Evolutionary conservation across 495 filamentous ascomycete species (phyloP).

Genomic region (Hypoxylon fuscum): DNA sequence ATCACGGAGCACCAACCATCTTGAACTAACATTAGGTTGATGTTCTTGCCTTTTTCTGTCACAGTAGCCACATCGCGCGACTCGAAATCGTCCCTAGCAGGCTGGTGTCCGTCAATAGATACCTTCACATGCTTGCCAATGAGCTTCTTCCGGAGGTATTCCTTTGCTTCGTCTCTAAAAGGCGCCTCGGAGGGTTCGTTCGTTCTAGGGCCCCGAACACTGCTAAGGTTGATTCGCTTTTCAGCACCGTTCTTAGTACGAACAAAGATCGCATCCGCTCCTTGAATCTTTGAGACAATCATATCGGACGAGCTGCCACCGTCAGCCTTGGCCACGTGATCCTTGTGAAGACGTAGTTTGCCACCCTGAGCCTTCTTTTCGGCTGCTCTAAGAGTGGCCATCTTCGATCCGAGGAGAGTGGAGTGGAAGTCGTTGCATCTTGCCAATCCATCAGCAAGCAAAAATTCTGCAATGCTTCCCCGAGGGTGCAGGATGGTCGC

Average conservation of each 20-base stretch:
- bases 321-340: constrained; percentile 70
- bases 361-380: constrained; percentile 84
- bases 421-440: constrained; percentile 95
- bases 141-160: constrained; percentile 89
- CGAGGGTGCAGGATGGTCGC: constrained; percentile 83
- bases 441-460: constrained; percentile 87
- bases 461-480: constrained; percentile 88
- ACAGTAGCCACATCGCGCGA: constrained; percentile 94
- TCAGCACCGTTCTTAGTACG: constrained; percentile 84
- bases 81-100: constrained; percentile 89
- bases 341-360: constrained; percentile 79
- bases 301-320: constrained; percentile 73
- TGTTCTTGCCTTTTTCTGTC: constrained; percentile 82
- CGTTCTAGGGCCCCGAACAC: constrained; percentile 84
- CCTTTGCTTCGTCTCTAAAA: constrained; percentile 92
- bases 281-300: constrained; percentile 82
- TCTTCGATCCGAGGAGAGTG: constrained; percentile 82
- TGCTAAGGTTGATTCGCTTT: constrained; percentile 91
- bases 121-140: constrained; percentile 96
- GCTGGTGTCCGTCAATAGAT: constrained; percentile 86
- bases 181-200: constrained; percentile 71
- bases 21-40: constrained; percentile 84
- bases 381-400: constrained; percentile 84
- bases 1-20: constrained; percentile 94
- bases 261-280: constrained; percentile 87